Percentiles rank a stretch among this genome's conserved stretches.
Conservation (phyloP, 495 filamentous ascomycete species). For the Sphaerosporella brunnea region DNA sequence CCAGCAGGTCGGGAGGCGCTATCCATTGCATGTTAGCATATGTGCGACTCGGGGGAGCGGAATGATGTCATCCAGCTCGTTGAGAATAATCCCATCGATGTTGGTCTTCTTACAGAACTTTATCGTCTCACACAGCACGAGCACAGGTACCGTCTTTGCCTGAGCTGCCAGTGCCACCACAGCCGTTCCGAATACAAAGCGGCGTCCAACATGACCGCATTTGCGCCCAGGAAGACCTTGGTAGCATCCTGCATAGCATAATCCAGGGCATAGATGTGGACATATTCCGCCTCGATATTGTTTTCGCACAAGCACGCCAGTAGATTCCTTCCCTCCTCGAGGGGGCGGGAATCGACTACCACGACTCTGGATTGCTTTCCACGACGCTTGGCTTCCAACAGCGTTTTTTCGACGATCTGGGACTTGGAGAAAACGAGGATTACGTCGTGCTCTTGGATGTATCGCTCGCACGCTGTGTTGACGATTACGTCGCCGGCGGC, state of each 20-base stretch:
- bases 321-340: constrained; percentile 64
- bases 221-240: constrained; percentile 71
- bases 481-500: constrained; percentile 74
- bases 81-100: constrained; percentile 76
- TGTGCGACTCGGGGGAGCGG: constrained; percentile 32
- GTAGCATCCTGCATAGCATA: constrained; percentile 55
- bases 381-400: constrained; percentile 51
- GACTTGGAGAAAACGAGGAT: constrained; percentile 53
- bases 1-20: constrained; percentile 4
- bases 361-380: constrained; percentile 66
- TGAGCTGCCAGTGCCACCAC: constrained; percentile 75
- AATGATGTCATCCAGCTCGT: constrained; percentile 66
- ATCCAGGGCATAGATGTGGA: constrained; percentile 53
- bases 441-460: constrained; percentile 62
- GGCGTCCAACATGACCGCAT: constrained; percentile 81
- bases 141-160: constrained; percentile 55
- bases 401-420: constrained; percentile 49
- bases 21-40: background rate
- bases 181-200: constrained; percentile 72
- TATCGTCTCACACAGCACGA: constrained; percentile 83
- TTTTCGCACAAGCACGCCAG: constrained; percentile 46
- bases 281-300: constrained; percentile 63
- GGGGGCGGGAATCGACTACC: constrained; percentile 62
- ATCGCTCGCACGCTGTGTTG: constrained; percentile 45
- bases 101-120: constrained; percentile 88